phyloP scores from a whole-genome alignment of 1,284 basidiomycete species.

The Peniophora sp. region DNA sequence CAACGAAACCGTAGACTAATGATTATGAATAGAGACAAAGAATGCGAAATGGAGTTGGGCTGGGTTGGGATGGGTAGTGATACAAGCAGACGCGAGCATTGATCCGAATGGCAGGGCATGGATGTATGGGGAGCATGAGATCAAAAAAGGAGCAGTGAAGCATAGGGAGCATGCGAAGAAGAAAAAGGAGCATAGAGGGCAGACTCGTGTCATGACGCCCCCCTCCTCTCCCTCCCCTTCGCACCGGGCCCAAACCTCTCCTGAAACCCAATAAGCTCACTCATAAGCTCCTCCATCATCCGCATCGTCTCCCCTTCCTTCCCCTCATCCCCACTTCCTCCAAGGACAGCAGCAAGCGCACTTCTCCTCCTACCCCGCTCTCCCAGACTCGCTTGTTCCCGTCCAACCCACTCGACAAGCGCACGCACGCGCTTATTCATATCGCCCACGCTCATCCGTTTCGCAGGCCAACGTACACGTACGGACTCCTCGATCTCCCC shows the following conservation, averaged over 20 bases:
- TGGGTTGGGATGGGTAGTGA: too few relatives aligned
- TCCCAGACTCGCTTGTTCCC: slow-evolving; percentile 71
- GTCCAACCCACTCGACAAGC: slow-evolving; percentile 87
- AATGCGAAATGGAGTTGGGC: too few relatives aligned
- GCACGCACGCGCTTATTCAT: slow-evolving; percentile 95
- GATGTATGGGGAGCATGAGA: background rate
- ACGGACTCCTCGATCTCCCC: too few relatives aligned
- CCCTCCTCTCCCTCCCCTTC: slow-evolving; percentile 46
- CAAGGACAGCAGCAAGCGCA: slow-evolving; percentile 29
- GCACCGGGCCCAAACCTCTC: slow-evolving; percentile 68
- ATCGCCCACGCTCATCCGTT: slow-evolving; percentile 90
- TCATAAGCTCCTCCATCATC: slow-evolving; percentile 84
- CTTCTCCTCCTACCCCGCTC: slow-evolving; percentile 66
- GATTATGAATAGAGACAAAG: too few relatives aligned
- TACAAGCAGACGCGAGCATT: too few relatives aligned
- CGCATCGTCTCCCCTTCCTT: slow-evolving; percentile 48
- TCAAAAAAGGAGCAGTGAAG: background rate
- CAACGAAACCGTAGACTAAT: too few relatives aligned
- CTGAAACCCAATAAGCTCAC: slow-evolving; percentile 81
- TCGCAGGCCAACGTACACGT: slow-evolving; percentile 83
- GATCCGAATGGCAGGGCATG: too few relatives aligned
- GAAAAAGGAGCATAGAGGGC: background rate
- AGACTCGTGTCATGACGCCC: slow-evolving; percentile 24
- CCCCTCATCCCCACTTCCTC: slow-evolving; percentile 6
- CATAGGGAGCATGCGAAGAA: background rate